Percentiles rank a stretch among this genome's conserved stretches.
phyloP scores from a whole-genome alignment of 2,329 filamentous ascomycete genomes.

The Emergomyces orientalis region DNA sequence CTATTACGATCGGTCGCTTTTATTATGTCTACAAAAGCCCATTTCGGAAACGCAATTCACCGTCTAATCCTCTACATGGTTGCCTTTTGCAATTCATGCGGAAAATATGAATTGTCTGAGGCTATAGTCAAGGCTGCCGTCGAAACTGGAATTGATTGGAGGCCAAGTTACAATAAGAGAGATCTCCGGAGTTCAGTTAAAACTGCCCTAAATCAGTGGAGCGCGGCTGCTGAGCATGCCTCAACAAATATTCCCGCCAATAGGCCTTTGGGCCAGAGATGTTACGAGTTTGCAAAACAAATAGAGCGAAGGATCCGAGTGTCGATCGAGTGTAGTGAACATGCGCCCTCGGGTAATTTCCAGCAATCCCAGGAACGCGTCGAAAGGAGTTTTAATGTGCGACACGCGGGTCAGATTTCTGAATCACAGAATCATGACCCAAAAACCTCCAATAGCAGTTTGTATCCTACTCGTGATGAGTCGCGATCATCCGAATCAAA shows the following conservation, averaged over 20 bases:
- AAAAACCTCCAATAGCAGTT: not conserved
- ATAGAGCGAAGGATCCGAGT: slow-evolving; percentile 22
- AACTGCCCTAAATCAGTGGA: slow-evolving; percentile 23
- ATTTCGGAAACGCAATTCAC: slow-evolving; percentile 21
- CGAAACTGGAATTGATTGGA: slow-evolving; percentile 28
- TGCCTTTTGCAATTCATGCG: slow-evolving; percentile 30
- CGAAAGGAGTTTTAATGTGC: not conserved
- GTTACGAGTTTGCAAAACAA: slow-evolving; percentile 25
- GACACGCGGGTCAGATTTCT: not conserved
- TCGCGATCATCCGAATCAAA: not conserved
- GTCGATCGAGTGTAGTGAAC: not conserved
- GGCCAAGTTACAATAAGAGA: slow-evolving; percentile 19
- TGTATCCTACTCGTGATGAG: not conserved
- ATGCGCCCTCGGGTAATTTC: not conserved
- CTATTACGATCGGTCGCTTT: slow-evolving; percentile 29
- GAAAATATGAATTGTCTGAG: slow-evolving; percentile 23
- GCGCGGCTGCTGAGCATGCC: slow-evolving; percentile 18
- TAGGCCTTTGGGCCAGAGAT: slow-evolving; percentile 25
- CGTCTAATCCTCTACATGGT: slow-evolving; percentile 33
- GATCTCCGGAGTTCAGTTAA: slow-evolving; percentile 21
- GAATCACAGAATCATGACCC: not conserved
- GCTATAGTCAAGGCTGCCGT: slow-evolving; percentile 30
- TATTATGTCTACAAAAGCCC: slow-evolving; percentile 28
- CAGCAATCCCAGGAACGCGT: not conserved
- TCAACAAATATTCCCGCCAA: slow-evolving; percentile 14